Base-by-base conservation (phyloP, 1,284 basidiomycete genomes). In the Coniferiporia weirii region DNA sequence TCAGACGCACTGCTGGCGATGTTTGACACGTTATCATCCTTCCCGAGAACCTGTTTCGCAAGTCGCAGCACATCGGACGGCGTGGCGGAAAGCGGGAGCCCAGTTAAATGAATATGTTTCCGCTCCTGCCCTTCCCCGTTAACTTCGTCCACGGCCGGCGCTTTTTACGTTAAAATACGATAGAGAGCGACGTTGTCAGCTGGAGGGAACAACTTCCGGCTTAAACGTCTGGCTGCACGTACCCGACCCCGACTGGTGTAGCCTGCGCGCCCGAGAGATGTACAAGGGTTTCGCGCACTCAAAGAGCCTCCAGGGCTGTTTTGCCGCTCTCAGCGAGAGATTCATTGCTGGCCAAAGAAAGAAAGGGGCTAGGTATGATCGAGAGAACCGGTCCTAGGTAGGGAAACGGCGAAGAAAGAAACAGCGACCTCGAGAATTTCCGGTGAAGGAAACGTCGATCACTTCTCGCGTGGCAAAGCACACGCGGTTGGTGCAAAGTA, bases 61-160 rank as follows among this genome's bases (percentile, higher is more conserved):
- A 79, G 70, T 63, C 84, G 75, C 53, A 78, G 72, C 38, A 89
- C 69, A 68, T 89, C 87, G 13, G 73, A 70, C 4, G 82, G 79
- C 17, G 81, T 79, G 1, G 77, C 73, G 17, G 81, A 79, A 15
- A 68, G 70, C 1, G 86, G 80, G 1, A 89, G 66, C 61, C 76
- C 75, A 34, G 66, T 66, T 53, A 86, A 65, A 40, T 74, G 63
- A 45, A 87, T 77, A 62, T 80, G 73, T 49, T 36, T 59, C 10
- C 19, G 32, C 5, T 50, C 48, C 10, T 3, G 19, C 1, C 51
- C 49, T n/a, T 6, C 2, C 10, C 8, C 32, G 4, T 6, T 15
- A 2, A 27, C 20, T 15, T n/a, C 22, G 8, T 32, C 9, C 32
- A 35, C 1, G 15, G 34, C 17, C 6, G 50, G n/a, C 15, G 34